phyloP scores from a whole-genome alignment of 225 moss, liverwort and hornwort species.

The Climacium dendroides region DNA sequence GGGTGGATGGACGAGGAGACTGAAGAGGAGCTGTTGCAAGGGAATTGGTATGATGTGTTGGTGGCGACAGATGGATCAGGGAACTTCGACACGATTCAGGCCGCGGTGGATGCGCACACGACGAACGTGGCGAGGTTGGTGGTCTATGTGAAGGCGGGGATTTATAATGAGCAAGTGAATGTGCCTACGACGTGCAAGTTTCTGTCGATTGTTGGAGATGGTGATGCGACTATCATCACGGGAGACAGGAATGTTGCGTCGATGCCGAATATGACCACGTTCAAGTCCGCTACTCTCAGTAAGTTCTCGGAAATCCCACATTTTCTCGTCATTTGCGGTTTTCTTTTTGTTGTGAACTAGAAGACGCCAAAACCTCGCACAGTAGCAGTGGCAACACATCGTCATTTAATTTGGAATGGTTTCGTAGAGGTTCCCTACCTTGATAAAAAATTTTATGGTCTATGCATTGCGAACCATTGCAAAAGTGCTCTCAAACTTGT shows the following conservation, averaged over 20 bases:
- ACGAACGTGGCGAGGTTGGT: conserved; percentile 6
- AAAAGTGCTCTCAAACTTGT: not conserved
- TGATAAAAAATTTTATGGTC: too few relatives aligned
- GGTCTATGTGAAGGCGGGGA: conserved; percentile 46
- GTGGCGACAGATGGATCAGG: conserved; percentile 48
- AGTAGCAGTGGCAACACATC: not conserved
- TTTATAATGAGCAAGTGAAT: conserved; percentile 40
- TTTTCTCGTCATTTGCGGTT: too few relatives aligned
- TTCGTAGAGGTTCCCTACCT: not conserved
- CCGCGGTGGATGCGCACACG: conserved; percentile 31
- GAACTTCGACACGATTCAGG: conserved; percentile 31
- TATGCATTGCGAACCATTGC: not conserved
- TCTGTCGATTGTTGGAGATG: conserved; percentile 51
- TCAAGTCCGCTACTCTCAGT: conserved; percentile 55
- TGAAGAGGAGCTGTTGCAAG: conserved; percentile 4
- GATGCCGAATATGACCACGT: conserved; percentile 36
- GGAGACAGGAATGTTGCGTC: conserved; percentile 27
- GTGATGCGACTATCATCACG: conserved; percentile 46
- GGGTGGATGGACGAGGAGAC: not conserved
- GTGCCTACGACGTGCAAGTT: conserved; percentile 25
- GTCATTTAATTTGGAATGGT: not conserved
- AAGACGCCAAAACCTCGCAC: not conserved
- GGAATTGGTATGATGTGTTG: not conserved
- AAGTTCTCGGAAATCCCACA: not conserved
- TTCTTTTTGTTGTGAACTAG: not conserved